phyloP scores from a whole-genome alignment of 2,329 filamentous ascomycete species.

The Aspergillus thermomutatus region DNA sequence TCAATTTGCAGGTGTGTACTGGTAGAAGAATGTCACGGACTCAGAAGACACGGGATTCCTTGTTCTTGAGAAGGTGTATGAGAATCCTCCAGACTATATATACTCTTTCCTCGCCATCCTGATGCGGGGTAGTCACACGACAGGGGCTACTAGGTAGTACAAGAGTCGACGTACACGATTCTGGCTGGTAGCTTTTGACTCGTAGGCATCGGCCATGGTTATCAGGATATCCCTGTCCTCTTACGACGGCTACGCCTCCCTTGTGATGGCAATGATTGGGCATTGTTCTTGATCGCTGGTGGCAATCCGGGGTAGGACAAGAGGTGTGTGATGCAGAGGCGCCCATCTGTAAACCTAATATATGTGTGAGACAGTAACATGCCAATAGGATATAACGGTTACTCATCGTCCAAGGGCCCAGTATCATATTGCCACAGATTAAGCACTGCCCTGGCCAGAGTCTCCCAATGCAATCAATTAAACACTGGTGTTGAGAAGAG shows the following conservation, averaged over 20 bases:
- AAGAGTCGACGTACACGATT: neutral
- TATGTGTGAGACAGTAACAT: neutral
- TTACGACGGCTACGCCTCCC: neutral
- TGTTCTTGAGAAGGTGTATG: neutral
- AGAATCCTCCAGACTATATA: conserved; percentile 18
- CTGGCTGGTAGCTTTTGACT: neutral
- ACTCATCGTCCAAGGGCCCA: neutral
- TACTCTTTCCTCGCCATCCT: conserved; percentile 7
- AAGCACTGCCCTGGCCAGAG: neutral
- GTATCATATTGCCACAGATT: neutral
- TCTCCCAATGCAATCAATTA: neutral
- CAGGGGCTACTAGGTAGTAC: neutral
- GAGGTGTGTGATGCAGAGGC: neutral
- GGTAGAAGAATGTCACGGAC: neutral
- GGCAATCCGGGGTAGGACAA: neutral
- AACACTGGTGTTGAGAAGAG: neutral
- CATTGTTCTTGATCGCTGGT: neutral
- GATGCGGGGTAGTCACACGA: conserved; percentile 23
- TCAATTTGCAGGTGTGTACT: neutral
- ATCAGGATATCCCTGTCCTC: neutral
- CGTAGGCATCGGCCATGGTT: neutral
- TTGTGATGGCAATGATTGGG: neutral
- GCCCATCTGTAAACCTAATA: neutral
- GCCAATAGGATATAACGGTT: neutral
- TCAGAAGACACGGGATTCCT: neutral